Evolutionary conservation across 1,284 basidiomycete genomes (phyloP), one percentile per base, ranked within the genome.

Genomic region (Fistulina hepatica): DNA sequence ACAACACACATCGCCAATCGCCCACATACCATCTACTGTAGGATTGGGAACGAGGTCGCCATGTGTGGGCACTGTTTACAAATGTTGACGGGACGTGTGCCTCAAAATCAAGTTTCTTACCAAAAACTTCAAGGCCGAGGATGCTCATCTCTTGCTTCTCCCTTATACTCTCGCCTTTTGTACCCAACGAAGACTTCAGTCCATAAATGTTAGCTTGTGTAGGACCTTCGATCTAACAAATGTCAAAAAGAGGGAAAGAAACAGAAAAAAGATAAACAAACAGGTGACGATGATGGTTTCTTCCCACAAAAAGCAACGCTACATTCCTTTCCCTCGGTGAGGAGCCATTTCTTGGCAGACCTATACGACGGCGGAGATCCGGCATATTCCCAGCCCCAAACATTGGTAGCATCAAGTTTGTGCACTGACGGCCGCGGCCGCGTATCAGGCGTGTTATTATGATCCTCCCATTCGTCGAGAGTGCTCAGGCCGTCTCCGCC

Each of bases 51-150:
- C 61, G 11, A 75, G 68, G 11, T 69, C 65, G 13, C 62, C 73
- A n/a, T 68, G 63, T 1, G 81, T 80, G 23, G 71, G 74, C 11
- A 72, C 84, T 86, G 44, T 4, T 34, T 21, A 22, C 27, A 26
- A 34, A n/a, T n/a, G n/a, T n/a, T n/a, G n/a, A n/a, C n/a, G n/a
- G n/a, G n/a, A n/a, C n/a, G n/a, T n/a, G n/a, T n/a, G n/a, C n/a
- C n/a, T 16, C 16, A n/a, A 6, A 20, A 25, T 6, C 5, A 6
- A 13, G 22, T 30, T 10, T 46, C 71, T 47, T 43, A 84, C 90
- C 83, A 53, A 92, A 86, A 1, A 92, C 60, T 56, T 97, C 94
- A 33, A 97, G 54, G 3, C 82, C 76, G 31, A 97, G 58, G 7
- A 88, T 64, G 0, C 81, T 76, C 82, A 97, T 90, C 52, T 72